Evolutionary conservation across 2,329 filamentous ascomycete genomes (phyloP), one percentile per base, ranked within the genome.

Genomic region (Rutstroemia sp.): DNA sequence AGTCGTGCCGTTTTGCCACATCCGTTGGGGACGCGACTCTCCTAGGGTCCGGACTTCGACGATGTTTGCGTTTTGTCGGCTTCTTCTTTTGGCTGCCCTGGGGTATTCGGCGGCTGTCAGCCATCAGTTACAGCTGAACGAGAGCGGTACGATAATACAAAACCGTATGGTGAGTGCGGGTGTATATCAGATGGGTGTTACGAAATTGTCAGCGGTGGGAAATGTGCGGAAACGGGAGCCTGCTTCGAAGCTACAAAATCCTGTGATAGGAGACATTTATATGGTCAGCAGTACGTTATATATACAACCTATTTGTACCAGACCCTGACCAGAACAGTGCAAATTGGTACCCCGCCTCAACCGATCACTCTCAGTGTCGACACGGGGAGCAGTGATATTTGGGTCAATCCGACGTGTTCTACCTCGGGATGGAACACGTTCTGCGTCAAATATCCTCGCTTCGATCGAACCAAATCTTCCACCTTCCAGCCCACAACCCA

Each of bases 341-440:
- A 56, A 46, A 52, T 56, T 46, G 54, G 54, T 4, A 38, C 37
- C 18, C 54, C 48, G 16, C 27, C 34, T 10, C 54, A 56, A 14
- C 30, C 49, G 5, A n/a, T 56, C 19, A 39, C 27, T 39, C 48
- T 56, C 2, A 46, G 39, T 52, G 18, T 56, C 21, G 54, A 52
- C 45, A 56, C 27, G 18, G 54, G 48, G 10, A 51, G 47, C 18
- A 51, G 54, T 52, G 54, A 56, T 45, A 14, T 56, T 10, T 52
- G 54, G 54, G 54, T 56, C 1, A 56, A 56, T 27, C 48, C 48
- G 16, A 34, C 38, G 23, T 56, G 54, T 27, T 51, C 48, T 51
- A 56, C 48, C n/a, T 56, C 54, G 23, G 48, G 54, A 45, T 56
- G 54, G 48, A 10, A 23, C 18, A 38, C 54, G 7, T 56, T 56